These are phyloP conservation scores for Purshia tridentata DNA, from an alignment of 306 rosid genomes.

Conservation along the genomic window DNA sequence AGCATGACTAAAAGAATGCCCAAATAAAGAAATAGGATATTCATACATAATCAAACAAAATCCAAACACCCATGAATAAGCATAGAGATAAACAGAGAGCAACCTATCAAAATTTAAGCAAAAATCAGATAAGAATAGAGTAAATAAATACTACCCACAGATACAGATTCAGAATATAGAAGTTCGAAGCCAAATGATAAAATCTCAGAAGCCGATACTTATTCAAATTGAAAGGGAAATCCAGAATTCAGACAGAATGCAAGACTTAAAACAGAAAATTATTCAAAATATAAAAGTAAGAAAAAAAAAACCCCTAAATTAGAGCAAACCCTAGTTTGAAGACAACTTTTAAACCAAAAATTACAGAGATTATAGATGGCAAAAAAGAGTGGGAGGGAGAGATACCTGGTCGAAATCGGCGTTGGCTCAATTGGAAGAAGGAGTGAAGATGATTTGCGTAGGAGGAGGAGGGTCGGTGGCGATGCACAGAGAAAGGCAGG, in stretches of 20 bases:
- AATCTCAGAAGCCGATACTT: not conserved
- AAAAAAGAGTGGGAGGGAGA: not conserved
- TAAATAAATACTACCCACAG: not conserved
- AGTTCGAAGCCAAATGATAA: not conserved
- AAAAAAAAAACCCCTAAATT: not conserved
- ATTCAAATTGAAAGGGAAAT: not conserved
- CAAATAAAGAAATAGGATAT: not conserved
- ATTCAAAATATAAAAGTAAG: not conserved
- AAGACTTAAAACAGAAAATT: not conserved
- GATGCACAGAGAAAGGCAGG: not conserved
- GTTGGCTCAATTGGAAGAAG: not conserved
- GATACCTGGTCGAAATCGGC: not conserved
- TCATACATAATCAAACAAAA: not conserved
- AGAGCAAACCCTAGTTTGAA: not conserved
- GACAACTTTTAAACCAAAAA: not conserved
- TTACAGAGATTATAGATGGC: not conserved
- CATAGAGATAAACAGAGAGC: not conserved
- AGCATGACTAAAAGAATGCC: not conserved
- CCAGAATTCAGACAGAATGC: not conserved
- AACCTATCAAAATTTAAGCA: not conserved
- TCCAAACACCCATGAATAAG: not conserved
- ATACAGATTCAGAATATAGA: not conserved
- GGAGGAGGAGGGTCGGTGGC: not conserved
- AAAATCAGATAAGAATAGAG: not conserved
- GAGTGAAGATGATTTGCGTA: not conserved